phyloP scores from a whole-genome alignment of 768 basidiomycete species.

The Boletus sp. region DNA sequence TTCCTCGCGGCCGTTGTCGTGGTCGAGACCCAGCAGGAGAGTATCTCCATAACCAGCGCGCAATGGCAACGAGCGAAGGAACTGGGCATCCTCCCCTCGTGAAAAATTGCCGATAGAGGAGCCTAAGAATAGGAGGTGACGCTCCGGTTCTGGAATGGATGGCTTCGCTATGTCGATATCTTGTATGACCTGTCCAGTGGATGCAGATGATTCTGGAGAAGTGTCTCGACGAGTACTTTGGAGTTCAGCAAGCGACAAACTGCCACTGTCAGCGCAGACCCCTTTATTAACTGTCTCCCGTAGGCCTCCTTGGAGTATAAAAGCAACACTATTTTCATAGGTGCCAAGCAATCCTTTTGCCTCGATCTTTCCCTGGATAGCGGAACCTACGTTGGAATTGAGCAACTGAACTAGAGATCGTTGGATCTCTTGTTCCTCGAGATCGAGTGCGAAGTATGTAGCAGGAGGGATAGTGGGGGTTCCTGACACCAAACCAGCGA shows the following conservation, averaged over 20 bases:
- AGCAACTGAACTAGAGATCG: slow-evolving; percentile 73
- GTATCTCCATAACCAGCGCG: slow-evolving; percentile 76
- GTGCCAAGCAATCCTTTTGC: slow-evolving; percentile 89
- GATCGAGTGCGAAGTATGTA: slow-evolving; percentile 90
- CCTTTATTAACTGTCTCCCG: slow-evolving; percentile 5
- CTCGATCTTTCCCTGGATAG: slow-evolving; percentile 68
- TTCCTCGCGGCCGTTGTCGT: slow-evolving; percentile 62
- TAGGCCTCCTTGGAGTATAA: slow-evolving; percentile 51
- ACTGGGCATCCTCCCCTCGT: slow-evolving; percentile 63
- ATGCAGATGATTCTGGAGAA: slow-evolving; percentile 40
- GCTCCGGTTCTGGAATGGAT: slow-evolving; percentile 54
- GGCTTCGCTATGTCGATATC: slow-evolving; percentile 24
- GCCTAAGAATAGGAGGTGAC: slow-evolving; percentile 90
- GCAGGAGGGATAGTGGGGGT: slow-evolving; percentile 45
- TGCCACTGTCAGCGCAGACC: not conserved
- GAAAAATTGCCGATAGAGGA: slow-evolving; percentile 91
- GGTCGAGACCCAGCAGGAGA: slow-evolving; percentile 88
- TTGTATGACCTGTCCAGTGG: slow-evolving; percentile 18
- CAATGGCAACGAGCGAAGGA: slow-evolving; percentile 78
- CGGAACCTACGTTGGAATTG: slow-evolving; percentile 57
- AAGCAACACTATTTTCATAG: slow-evolving; percentile 85
- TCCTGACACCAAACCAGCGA: slow-evolving; percentile 53
- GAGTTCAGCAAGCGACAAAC: slow-evolving; percentile 5
- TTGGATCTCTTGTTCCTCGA: slow-evolving; percentile 82
- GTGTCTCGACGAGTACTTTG: slow-evolving; percentile 23